Evolutionary conservation across 148 eudicot species (phyloP).

Genomic region (Camellia lanceoleosa): DNA sequence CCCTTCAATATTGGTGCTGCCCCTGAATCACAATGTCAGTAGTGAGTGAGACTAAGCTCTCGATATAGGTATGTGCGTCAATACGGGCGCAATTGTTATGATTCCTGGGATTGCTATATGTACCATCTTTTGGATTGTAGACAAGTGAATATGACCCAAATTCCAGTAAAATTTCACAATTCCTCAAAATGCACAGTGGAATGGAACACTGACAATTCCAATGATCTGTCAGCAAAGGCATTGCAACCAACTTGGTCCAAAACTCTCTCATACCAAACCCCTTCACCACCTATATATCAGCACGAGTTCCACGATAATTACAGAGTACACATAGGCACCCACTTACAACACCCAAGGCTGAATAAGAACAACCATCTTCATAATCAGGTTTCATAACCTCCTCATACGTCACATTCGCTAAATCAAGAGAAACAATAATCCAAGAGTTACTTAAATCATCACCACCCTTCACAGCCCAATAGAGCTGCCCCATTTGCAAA

Average conservation of each 20-base stretch:
- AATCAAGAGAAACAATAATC: constrained; percentile 25
- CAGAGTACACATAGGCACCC: constrained; percentile 16
- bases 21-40: not conserved
- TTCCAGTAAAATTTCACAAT: constrained; percentile 12
- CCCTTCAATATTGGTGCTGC: not conserved
- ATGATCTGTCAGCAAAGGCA: not conserved
- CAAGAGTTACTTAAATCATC: not conserved
- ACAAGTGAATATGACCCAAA: too few relatives aligned
- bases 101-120: not conserved
- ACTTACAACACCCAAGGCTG: constrained; percentile 10
- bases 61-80: not conserved
- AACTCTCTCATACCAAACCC: constrained; percentile 26
- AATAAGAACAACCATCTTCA: not conserved
- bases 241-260: constrained; percentile 23
- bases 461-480: constrained; percentile 21
- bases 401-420: constrained; percentile 16
- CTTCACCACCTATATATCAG: constrained; percentile 35
- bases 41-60: constrained; percentile 12
- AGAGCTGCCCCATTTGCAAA: constrained; percentile 29
- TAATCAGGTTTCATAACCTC: constrained; percentile 22
- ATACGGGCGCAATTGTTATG: not conserved
- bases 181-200: not conserved
- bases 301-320: not conserved
- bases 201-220: too few relatives aligned
- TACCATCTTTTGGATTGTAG: not conserved